Evolutionary conservation across 768 basidiomycete species (phyloP).

Genomic region (Cystoderma amianthinum): DNA sequence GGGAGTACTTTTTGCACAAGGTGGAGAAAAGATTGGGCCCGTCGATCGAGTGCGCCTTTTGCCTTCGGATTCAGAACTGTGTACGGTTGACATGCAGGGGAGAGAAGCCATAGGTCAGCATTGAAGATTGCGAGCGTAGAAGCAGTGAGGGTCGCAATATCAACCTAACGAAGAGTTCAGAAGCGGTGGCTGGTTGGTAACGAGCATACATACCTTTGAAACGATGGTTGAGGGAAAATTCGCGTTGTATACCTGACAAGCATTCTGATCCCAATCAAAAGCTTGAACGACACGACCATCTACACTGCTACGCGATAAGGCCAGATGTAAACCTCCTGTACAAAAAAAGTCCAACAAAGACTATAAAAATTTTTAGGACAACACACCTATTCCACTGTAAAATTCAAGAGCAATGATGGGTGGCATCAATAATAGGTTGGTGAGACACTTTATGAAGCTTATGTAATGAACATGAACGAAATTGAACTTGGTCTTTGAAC

Average conservation of each 20-base stretch:
- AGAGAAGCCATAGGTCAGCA: constrained; percentile 70
- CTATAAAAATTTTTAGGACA: background rate
- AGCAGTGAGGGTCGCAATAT: constrained; percentile 55
- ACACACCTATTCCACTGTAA: constrained; percentile 72
- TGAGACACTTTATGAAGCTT: background rate
- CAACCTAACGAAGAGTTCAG: constrained; percentile 29
- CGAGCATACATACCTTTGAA: no score
- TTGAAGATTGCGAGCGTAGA: constrained; percentile 33
- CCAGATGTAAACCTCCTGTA: constrained; percentile 68
- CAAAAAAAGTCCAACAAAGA: background rate
- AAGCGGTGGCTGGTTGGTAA: no score
- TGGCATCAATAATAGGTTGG: no score
- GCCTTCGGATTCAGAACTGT: constrained; percentile 71
- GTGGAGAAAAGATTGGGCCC: constrained; percentile 71
- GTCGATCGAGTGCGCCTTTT: constrained; percentile 65
- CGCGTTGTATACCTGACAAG: constrained; percentile 60
- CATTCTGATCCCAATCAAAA: constrained; percentile 81
- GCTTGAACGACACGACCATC: constrained; percentile 48
- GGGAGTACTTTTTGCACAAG: constrained; percentile 60
- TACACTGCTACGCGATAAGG: constrained; percentile 45
- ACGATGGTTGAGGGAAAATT: constrained; percentile 47
- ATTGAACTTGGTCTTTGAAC: background rate
- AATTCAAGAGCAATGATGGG: constrained; percentile 51
- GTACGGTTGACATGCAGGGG: constrained; percentile 82
- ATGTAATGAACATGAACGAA: background rate